Percentiles rank a stretch among this genome's conserved stretches.
These are phyloP conservation scores for Metschnikowia hibisci DNA, from an alignment of 805 yeast genomes.

Conservation along the genomic window DNA sequence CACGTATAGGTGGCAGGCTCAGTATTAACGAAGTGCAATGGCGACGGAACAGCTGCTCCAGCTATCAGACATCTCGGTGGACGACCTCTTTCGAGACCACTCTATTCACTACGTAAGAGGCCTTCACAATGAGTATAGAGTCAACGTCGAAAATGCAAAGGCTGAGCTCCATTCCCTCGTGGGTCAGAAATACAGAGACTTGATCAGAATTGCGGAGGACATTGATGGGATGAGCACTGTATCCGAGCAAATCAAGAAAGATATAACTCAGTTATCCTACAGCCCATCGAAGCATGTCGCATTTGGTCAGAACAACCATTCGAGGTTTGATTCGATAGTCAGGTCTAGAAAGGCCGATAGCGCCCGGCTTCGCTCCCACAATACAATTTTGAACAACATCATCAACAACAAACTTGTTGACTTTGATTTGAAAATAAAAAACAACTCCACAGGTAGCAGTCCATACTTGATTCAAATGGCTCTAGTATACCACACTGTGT, in stretches of 20 bases:
- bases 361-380: conserved; percentile 20
- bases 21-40: not conserved
- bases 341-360: conserved; percentile 17
- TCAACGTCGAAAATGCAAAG: conserved; percentile 26
- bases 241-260: conserved; percentile 22
- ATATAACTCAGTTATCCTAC: conserved; percentile 32
- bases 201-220: conserved; percentile 42
- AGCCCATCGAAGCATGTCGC: conserved; percentile 24
- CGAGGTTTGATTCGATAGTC: conserved; percentile 21
- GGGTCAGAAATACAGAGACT: conserved; percentile 39
- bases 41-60: conserved; percentile 1
- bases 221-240: conserved; percentile 30
- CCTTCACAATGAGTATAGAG: conserved; percentile 27
- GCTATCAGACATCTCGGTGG: conserved; percentile 21
- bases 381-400: conserved; percentile 26
- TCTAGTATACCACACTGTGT: conserved; percentile 32
- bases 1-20: not conserved
- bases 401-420: conserved; percentile 27
- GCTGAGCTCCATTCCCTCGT: conserved; percentile 35
- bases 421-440: conserved; percentile 27
- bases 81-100: conserved; percentile 32
- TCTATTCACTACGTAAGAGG: conserved; percentile 32
- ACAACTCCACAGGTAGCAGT: conserved; percentile 19
- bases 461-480: conserved; percentile 30
- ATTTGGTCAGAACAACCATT: conserved; percentile 19